Conservation (phyloP, 78 protist species). For the Acrasis kona region DNA sequence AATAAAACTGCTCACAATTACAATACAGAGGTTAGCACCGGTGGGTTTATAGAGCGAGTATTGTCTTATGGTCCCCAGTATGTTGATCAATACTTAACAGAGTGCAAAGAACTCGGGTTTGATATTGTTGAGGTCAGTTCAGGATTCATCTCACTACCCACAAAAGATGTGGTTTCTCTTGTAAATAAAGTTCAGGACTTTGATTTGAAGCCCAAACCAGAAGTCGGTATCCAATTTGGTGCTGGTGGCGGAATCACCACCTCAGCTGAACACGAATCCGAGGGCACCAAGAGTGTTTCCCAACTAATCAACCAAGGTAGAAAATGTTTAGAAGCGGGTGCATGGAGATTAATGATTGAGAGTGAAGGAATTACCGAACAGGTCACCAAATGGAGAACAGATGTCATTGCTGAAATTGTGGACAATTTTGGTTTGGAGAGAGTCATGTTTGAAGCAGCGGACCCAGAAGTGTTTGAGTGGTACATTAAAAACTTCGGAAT, state of each 20-base stretch:
- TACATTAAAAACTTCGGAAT: too few relatives aligned
- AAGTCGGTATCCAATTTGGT: neutral
- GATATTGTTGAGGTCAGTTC: too few relatives aligned
- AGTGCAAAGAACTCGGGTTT: too few relatives aligned
- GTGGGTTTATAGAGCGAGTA: neutral
- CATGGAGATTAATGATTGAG: neutral
- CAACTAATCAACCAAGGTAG: neutral
- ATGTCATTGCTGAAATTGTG: neutral
- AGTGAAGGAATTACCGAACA: neutral
- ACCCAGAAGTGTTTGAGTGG: too few relatives aligned
- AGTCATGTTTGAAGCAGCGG: too few relatives aligned
- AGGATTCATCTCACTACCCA: too few relatives aligned
- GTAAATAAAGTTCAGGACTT: too few relatives aligned
- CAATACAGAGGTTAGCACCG: neutral
- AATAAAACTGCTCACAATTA: neutral
- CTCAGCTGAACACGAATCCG: neutral
- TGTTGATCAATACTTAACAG: neutral
- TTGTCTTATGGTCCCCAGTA: neutral
- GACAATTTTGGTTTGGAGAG: neutral
- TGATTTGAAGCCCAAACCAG: too few relatives aligned
- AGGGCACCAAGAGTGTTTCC: neutral
- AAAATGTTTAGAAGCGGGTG: neutral
- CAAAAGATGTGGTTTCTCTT: too few relatives aligned
- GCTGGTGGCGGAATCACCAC: neutral
- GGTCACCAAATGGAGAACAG: neutral